Evolutionary conservation across 306 rosid species (phyloP).

Genomic region (Glycyrrhiza uralensis): DNA sequence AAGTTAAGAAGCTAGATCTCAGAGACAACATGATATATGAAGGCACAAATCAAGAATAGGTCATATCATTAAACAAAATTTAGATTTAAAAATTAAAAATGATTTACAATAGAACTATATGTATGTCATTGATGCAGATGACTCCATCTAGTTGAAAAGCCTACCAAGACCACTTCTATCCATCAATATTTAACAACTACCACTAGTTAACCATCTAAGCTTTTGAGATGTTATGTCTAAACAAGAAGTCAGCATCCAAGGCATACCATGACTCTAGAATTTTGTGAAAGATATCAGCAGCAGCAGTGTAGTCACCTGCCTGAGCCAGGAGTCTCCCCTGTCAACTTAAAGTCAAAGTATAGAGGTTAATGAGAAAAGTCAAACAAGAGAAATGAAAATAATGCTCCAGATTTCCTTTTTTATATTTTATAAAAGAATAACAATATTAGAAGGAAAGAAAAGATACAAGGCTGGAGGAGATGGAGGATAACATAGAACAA

Average conservation of each 20-base stretch:
- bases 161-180: not conserved
- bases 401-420: not conserved
- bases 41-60: not conserved
- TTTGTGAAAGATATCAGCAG: slow-evolving; percentile 65
- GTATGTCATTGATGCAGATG: not conserved
- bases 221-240: slow-evolving; percentile 8
- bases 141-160: not conserved
- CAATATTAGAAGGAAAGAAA: not conserved
- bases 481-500: not conserved
- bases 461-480: not conserved
- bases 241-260: slow-evolving; percentile 1
- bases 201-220: slow-evolving; percentile 11
- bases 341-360: slow-evolving; percentile 91
- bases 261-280: slow-evolving; percentile 82
- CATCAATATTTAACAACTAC: slow-evolving; percentile 1
- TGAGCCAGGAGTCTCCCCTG: slow-evolving; percentile 99
- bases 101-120: not conserved
- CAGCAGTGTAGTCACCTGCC: slow-evolving; percentile 82
- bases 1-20: not conserved
- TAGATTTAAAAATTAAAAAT: not conserved
- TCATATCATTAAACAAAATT: not conserved
- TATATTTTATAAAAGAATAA: not conserved
- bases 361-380: slow-evolving; percentile 65
- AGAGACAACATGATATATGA: not conserved
- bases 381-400: slow-evolving; percentile 30